Base-by-base conservation (phyloP, 805 yeast species). In the Starmera dryadoides region DNA sequence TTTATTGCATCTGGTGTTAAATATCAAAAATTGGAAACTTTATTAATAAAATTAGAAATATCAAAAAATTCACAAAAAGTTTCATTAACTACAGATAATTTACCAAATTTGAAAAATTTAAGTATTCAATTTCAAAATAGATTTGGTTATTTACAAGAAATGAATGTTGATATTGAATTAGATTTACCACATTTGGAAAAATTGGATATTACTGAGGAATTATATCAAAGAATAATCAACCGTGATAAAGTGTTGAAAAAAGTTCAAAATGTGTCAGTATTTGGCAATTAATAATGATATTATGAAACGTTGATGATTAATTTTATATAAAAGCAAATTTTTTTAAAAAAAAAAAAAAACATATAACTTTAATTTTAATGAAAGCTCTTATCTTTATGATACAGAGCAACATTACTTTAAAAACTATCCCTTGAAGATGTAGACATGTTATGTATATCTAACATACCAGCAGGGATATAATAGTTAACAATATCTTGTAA, bases 121-220 rank as follows among this genome's bases (percentile, higher is more conserved):
- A 31, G 28, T 5, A 30, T 50, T 9, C 44, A 41, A 14, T 50
- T 45, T 21, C 23, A 36, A 17, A 52, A 52, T 35, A 33, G 42
- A 26, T 50, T 44, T 36, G 49, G 51, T 1, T 53, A 48, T 15
- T 26, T 52, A 18, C 44, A 45, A 25, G 40, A 47, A 19, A 44
- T 50, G 19, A 44, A 50, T 26, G 40, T 52, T 16, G 20, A 23
- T 8, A 18, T 50, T 17, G 33, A 32, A 7, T 16, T 50, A 15
- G 46, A 44, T 4, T 16, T 44, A 15, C 23, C 31, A 10, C 9
- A 17, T 6, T 17, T 43, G 10, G 15, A 26, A 4, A 19, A 18
- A 18, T 14, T 37, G n/a, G 23, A 42, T 12, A 31, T 31, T 31
- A 20, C 15, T 31, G 11, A 31, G 6, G 33, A 31, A 9, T 31